Percentiles rank a stretch among this genome's conserved stretches.
phyloP scores from a whole-genome alignment of 306 rosid species.

The Glycine latifolia region DNA sequence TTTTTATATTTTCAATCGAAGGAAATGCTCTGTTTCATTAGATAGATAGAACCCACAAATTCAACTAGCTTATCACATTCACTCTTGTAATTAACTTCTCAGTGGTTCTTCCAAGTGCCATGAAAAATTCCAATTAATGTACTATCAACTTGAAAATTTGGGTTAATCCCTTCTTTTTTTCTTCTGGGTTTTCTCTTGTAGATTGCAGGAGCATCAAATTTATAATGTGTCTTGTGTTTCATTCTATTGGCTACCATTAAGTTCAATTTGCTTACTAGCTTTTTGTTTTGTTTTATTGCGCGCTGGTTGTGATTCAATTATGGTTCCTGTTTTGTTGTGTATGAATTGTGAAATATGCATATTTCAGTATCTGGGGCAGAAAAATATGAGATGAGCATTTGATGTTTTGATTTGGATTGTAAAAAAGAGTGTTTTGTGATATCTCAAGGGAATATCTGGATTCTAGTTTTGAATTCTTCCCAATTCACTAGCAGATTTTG shows the following conservation, averaged over 20 bases:
- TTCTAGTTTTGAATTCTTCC: neutral
- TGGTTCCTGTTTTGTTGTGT: neutral
- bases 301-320: neutral
- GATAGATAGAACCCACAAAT: neutral
- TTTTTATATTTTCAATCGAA: neutral
- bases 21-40: neutral
- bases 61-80: neutral
- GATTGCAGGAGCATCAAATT: neutral
- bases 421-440: neutral
- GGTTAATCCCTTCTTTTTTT: too few species aligned
- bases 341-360: slow-evolving; percentile 2
- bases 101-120: neutral
- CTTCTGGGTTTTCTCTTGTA: neutral
- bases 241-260: neutral
- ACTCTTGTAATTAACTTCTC: neutral
- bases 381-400: neutral
- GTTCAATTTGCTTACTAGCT: neutral
- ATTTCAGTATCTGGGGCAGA: neutral
- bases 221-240: neutral
- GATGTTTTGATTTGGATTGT: neutral
- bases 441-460: neutral
- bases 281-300: neutral
- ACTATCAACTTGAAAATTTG: neutral
- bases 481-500: neutral
- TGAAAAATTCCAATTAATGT: neutral